These are phyloP conservation scores for Aspergillus felis DNA, from an alignment of 2,329 filamentous ascomycete species.

Conservation along the genomic window DNA sequence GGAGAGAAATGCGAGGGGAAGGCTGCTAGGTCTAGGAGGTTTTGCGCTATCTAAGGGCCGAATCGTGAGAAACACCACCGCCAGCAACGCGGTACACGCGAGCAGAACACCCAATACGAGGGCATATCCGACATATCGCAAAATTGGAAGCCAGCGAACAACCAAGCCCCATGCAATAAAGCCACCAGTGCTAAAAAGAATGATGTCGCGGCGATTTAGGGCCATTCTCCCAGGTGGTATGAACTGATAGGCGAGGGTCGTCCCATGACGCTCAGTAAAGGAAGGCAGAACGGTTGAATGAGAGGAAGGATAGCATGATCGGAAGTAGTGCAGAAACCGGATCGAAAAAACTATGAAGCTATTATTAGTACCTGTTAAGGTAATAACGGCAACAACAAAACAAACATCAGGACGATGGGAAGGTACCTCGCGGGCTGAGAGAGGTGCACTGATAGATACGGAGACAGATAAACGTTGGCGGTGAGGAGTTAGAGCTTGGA, in stretches of 20 bases:
- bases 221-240: conserved; percentile 43
- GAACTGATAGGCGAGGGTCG: conserved; percentile 37
- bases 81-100: conserved; percentile 53
- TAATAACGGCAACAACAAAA: not conserved
- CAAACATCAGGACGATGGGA: not conserved
- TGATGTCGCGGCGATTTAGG: conserved; percentile 42
- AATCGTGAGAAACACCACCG: conserved; percentile 58
- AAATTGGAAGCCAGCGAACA: conserved; percentile 73
- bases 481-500: not conserved
- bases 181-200: conserved; percentile 38
- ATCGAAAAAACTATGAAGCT: not conserved
- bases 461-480: not conserved
- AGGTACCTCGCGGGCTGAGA: not conserved
- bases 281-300: conserved; percentile 8
- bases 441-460: not conserved
- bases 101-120: conserved; percentile 66
- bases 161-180: conserved; percentile 84
- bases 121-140: conserved; percentile 83
- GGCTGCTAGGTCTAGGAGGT: conserved; percentile 43
- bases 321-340: not conserved
- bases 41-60: conserved; percentile 35
- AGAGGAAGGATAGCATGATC: not conserved
- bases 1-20: conserved; percentile 56
- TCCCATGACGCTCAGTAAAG: conserved; percentile 30
- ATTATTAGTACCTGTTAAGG: not conserved